Conservation (phyloP, 1,139 yeast species). For the Geotrichum candidum region DNA sequence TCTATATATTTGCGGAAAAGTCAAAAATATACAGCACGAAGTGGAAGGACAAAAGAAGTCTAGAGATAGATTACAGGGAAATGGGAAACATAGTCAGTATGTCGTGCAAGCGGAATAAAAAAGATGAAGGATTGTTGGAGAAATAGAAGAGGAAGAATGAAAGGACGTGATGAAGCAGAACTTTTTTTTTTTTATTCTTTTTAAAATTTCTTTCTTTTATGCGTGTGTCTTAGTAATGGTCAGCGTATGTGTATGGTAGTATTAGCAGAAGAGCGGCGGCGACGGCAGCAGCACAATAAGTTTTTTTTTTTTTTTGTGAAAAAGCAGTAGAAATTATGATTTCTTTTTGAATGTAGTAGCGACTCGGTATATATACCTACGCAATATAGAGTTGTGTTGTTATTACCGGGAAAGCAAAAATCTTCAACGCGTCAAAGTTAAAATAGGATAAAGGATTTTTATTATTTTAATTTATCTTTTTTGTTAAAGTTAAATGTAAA, state of each 20-base stretch:
- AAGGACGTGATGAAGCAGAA: background rate
- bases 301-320: background rate
- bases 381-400: background rate
- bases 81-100: background rate
- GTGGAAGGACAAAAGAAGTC: too few relatives aligned
- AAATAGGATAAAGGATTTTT: background rate
- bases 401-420: background rate
- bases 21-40: too few relatives aligned
- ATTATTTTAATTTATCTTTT: too few relatives aligned
- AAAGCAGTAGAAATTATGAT: background rate
- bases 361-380: background rate
- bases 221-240: background rate
- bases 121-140: background rate
- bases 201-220: background rate
- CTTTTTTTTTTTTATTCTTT: too few relatives aligned
- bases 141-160: background rate
- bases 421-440: background rate
- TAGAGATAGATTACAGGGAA: background rate
- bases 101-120: background rate
- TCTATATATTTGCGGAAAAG: background rate
- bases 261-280: background rate
- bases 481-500: background rate
- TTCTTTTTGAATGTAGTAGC: background rate
- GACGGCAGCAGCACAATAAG: background rate
- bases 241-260: background rate